phyloP scores from a whole-genome alignment of 1,284 basidiomycete species.

The Tremellales sp. region DNA sequence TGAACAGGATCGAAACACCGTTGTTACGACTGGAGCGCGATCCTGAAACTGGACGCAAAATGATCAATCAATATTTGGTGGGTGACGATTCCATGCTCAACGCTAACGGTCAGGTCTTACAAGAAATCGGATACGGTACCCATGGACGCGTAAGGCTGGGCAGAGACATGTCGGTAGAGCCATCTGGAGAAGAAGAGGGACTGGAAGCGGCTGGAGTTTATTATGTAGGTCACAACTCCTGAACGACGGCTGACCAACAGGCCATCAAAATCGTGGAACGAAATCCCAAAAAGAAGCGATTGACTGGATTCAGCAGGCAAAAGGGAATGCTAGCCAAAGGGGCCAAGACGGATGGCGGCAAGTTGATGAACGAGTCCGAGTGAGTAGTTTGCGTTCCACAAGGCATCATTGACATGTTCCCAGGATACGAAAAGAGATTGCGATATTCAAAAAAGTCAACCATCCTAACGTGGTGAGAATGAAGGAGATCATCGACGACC shows the following conservation, averaged over 20 bases:
- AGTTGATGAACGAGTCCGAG: conserved; percentile 50
- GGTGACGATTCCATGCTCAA: conserved; percentile 6
- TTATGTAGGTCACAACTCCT: conserved; percentile 15
- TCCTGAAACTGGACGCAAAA: conserved; percentile 49
- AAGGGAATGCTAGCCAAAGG: conserved; percentile 12
- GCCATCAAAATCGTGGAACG: conserved; percentile 79
- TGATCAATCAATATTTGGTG: conserved; percentile 73
- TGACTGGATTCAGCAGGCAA: conserved; percentile 53
- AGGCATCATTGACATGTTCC: neutral
- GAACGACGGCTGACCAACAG: conserved; percentile 48
- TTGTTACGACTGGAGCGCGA: conserved; percentile 46
- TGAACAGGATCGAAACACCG: conserved; percentile 56
- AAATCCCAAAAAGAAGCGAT: conserved; percentile 59
- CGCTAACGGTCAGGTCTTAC: conserved; percentile 48
- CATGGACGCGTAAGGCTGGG: conserved; percentile 77
- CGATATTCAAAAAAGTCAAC: conserved; percentile 93
- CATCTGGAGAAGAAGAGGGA: conserved; percentile 9
- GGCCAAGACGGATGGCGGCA: conserved; percentile 51
- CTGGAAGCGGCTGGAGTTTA: conserved; percentile 13
- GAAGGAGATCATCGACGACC: conserved; percentile 93
- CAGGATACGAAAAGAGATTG: conserved; percentile 75
- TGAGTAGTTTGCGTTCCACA: conserved; percentile 16
- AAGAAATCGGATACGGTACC: conserved; percentile 70
- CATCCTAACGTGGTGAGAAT: conserved; percentile 90
- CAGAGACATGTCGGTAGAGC: conserved; percentile 54